A percentile compares a stretch with the other conserved stretches of the same genome.
phyloP scores from a whole-genome alignment of 2,329 filamentous ascomycete species.

The Phialophora chinensis region DNA sequence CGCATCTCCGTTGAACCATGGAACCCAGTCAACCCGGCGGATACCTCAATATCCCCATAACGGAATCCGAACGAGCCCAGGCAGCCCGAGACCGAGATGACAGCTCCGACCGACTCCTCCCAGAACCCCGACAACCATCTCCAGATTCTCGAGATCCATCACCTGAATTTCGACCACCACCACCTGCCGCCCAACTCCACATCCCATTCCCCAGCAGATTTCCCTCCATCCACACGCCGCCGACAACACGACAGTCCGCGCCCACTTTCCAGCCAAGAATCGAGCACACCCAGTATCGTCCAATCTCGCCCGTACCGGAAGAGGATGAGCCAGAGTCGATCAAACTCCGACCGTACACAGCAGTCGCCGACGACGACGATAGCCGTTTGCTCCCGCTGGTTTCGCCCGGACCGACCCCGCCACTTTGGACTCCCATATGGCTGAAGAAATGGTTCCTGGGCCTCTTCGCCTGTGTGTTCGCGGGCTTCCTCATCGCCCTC shows the following conservation, averaged over 20 bases:
- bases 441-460: slow-evolving; percentile 33
- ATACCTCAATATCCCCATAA: slow-evolving; percentile 35
- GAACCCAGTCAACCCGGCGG: slow-evolving; percentile 29
- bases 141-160: slow-evolving; percentile 25
- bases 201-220: slow-evolving; percentile 27
- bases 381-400: slow-evolving; percentile 16
- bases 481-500: slow-evolving; percentile 31
- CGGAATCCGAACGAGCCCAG: slow-evolving; percentile 33
- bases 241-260: slow-evolving; percentile 14
- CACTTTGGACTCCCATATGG: slow-evolving; percentile 39
- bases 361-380: slow-evolving; percentile 21
- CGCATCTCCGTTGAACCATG: slow-evolving; percentile 25
- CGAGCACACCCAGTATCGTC: slow-evolving; percentile 26
- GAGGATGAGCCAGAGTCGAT: slow-evolving; percentile 35
- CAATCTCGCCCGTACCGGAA: slow-evolving; percentile 34
- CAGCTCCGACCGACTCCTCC: slow-evolving; percentile 26
- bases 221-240: slow-evolving; percentile 28
- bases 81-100: slow-evolving; percentile 24
- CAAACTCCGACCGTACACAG: slow-evolving; percentile 23
- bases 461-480: slow-evolving; percentile 32
- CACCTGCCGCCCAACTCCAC: slow-evolving; percentile 15
- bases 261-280: slow-evolving; percentile 22
- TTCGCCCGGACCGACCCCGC: slow-evolving; percentile 21
- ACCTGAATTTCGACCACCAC: slow-evolving; percentile 11
- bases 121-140: slow-evolving; percentile 24